Conservation (phyloP, 768 basidiomycete species). For the Imleria badia region DNA sequence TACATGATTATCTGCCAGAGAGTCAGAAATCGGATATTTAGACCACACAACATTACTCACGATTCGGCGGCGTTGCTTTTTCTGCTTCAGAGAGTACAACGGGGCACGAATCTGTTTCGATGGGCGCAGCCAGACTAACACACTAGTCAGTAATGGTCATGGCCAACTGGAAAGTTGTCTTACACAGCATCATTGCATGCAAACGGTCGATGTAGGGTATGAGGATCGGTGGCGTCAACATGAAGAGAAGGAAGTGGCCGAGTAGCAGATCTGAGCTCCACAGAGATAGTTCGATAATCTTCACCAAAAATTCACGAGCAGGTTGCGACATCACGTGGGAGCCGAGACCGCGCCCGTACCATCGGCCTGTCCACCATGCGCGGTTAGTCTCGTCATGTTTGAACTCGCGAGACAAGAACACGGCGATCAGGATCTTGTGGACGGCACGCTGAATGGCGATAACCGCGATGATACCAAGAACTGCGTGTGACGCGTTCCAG, state of each 20-base stretch:
- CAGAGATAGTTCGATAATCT: conserved; percentile 92
- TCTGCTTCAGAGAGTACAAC: conserved; percentile 86
- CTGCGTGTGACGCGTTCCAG: conserved; percentile 90
- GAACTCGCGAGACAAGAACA: conserved; percentile 96
- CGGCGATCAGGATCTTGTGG: conserved; percentile 91
- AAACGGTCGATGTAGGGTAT: conserved; percentile 90
- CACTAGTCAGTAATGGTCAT: conserved; percentile 16
- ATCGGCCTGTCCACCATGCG: conserved; percentile 98
- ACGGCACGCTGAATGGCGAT: conserved; percentile 90
- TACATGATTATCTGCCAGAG: conserved; percentile 73
- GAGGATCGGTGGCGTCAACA: conserved; percentile 84
- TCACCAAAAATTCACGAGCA: conserved; percentile 95
- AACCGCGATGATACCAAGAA: conserved; percentile 88
- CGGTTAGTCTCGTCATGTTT: conserved; percentile 99
- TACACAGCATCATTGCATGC: conserved; percentile 90
- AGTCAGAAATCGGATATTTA: conserved; percentile 9
- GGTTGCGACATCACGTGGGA: conserved; percentile 95
- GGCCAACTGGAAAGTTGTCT: conserved; percentile 18
- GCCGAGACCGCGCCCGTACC: conserved; percentile 95
- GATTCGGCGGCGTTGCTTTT: conserved; percentile 86
- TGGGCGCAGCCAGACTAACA: conserved; percentile 87
- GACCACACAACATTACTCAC: conserved; percentile 44
- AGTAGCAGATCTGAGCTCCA: conserved; percentile 95
- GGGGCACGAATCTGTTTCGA: conserved; percentile 94
- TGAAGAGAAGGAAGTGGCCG: conserved; percentile 84